Conservation (phyloP, 192 early-diverging fungal species). For the Coemansia sp. region DNA sequence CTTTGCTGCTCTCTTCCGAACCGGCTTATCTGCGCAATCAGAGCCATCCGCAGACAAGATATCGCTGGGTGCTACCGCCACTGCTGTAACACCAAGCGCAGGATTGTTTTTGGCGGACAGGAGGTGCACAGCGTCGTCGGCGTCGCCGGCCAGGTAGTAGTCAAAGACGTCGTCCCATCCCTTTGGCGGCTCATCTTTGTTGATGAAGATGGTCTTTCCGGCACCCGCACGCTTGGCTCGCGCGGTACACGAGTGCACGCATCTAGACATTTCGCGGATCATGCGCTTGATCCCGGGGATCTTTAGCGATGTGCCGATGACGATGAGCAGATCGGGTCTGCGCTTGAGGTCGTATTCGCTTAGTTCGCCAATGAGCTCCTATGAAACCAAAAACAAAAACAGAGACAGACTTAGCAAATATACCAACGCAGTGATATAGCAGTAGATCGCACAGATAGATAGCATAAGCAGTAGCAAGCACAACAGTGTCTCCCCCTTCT, state of each 20-base stretch:
- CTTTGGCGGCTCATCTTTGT: slow-evolving; percentile 46
- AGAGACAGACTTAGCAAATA: background rate
- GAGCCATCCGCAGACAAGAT: background rate
- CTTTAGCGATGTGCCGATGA: slow-evolving; percentile 58
- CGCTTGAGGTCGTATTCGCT: slow-evolving; percentile 51
- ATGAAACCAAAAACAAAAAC: background rate
- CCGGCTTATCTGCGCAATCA: background rate
- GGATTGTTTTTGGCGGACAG: slow-evolving; percentile 16
- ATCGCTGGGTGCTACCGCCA: background rate
- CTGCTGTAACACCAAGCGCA: background rate
- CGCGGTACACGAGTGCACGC: slow-evolving; percentile 39
- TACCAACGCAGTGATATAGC: background rate
- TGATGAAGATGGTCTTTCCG: slow-evolving; percentile 49
- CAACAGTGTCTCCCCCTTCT: background rate
- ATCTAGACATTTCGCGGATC: slow-evolving; percentile 53
- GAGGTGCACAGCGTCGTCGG: slow-evolving; percentile 37
- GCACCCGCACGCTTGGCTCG: slow-evolving; percentile 42
- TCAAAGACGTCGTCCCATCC: slow-evolving; percentile 58
- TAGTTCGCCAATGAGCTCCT: slow-evolving; percentile 49
- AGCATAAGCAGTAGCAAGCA: background rate
- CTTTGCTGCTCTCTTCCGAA: background rate
- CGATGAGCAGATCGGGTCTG: slow-evolving; percentile 54
- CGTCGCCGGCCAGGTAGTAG: slow-evolving; percentile 45
- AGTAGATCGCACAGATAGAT: background rate
- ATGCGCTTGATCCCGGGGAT: slow-evolving; percentile 56